Base-by-base conservation (phyloP, 768 basidiomycete species). In the Jaapia argillacea region DNA sequence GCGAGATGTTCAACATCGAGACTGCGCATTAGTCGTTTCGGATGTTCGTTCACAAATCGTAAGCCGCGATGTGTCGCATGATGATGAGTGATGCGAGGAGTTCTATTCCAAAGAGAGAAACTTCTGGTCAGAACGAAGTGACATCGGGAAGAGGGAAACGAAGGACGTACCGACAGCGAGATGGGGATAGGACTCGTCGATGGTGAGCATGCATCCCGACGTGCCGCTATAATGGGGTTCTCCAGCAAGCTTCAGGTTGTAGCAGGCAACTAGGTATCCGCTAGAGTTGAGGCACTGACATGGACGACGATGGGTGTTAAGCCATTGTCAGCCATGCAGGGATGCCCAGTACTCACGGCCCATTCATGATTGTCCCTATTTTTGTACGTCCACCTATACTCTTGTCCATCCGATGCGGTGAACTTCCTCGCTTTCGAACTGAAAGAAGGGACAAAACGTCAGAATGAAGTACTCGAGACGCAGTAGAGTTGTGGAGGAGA, bases 161-260 rank as follows among this genome's bases (percentile, higher is more conserved):
- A n/a, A 31, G 43, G 40, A 59, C 70, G 49, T 51, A 78, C 82
- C 82, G 44, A 66, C 65, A 24, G 73, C 74, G 33, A 82, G 63
- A 41, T 75, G 63, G 2, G 65, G 68, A 42, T 71, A 82, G 4
- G 66, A 63, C 50, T 83, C 82, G 33, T 80, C 77, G 16, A 85
- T 67, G 23, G 72, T 77, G 38, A 85, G 59, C 62, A 74, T 72
- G 46, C 75, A 77, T 1, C 79, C 79, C 2, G 79, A 79, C 0
- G 78, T 79, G 36, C 61, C 54, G 1, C 33, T 37, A 48, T 80
- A 80, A 14, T 64, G 64, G 3, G 77, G 74, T 51, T 81, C 79
- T 23, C 71, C 74, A 1, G 69, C 58, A 13, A 64, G 53, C 48
- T 77, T 79, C 40, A 78, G 66, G 54, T 67, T 69, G 56, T 84